Percentiles rank a stretch among this genome's conserved stretches.
These are phyloP conservation scores for Termitomyces sp. DNA, from an alignment of 768 basidiomycete genomes.

Conservation along the genomic window DNA sequence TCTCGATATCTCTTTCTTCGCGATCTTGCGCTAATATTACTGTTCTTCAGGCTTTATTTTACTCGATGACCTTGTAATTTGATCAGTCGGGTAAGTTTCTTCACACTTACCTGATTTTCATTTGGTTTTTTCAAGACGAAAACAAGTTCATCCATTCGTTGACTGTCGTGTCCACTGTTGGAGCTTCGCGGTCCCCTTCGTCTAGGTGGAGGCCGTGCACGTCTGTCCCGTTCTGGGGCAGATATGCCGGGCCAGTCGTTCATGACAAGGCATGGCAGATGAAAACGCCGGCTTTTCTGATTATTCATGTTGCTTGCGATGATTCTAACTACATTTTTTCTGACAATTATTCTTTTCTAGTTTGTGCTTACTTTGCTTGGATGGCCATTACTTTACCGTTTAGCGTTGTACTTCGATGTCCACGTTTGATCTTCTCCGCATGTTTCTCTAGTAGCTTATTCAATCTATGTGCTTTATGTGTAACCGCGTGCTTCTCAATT, in stretches of 20 bases:
- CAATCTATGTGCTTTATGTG: neutral
- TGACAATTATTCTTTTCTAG: neutral
- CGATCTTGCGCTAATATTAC: slow-evolving; percentile 16
- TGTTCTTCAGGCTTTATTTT: slow-evolving; percentile 6
- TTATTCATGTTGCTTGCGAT: neutral
- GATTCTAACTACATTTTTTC: neutral
- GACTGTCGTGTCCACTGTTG: slow-evolving; percentile 41
- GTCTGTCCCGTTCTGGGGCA: slow-evolving; percentile 46
- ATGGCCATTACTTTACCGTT: neutral
- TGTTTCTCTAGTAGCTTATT: neutral
- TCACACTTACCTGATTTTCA: neutral
- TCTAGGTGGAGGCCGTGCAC: slow-evolving; percentile 29
- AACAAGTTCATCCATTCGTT: slow-evolving; percentile 87
- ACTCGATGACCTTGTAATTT: neutral
- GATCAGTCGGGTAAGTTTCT: slow-evolving; percentile 12
- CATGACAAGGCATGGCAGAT: slow-evolving; percentile 34
- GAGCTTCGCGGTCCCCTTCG: slow-evolving; percentile 31
- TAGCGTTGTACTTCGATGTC: neutral
- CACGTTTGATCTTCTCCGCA: neutral
- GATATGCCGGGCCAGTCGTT: slow-evolving; percentile 31
- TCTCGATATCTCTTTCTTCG: slow-evolving; percentile 10
- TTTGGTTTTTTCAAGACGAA: slow-evolving; percentile 44
- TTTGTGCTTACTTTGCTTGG: neutral
- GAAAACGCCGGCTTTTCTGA: slow-evolving; percentile 73
- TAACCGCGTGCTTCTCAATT: no score